Conservation (phyloP, 257 asterid species). For the Solanum pennellii region DNA sequence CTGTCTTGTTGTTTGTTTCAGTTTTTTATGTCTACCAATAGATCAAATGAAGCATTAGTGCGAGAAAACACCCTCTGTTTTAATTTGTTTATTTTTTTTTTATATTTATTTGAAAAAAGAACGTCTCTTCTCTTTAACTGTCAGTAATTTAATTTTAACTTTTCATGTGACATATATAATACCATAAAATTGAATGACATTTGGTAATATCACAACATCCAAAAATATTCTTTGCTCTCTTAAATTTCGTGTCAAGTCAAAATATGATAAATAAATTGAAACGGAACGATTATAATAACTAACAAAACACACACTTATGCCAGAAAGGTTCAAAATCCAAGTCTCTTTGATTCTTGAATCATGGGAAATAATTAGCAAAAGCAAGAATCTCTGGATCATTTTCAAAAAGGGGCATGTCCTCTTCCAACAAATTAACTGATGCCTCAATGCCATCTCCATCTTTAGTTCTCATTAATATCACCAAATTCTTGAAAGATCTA, state of each 20-base stretch:
- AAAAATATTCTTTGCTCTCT: background rate
- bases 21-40: background rate
- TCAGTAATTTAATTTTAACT: background rate
- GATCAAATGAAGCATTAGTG: background rate
- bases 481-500: slow-evolving; percentile 1
- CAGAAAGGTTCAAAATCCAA: background rate
- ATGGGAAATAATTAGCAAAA: background rate
- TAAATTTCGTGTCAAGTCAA: background rate
- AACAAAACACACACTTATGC: background rate
- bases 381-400: background rate
- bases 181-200: too few species aligned
- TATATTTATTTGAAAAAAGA: too few species aligned
- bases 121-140: background rate
- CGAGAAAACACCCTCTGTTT: too few species aligned
- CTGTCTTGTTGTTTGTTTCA: background rate
- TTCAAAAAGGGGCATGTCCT: slow-evolving; percentile 4
- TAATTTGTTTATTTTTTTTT: too few species aligned
- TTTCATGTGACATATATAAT: too few species aligned
- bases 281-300: too few species aligned
- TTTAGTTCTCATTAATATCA: slow-evolving; percentile 6
- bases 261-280: too few species aligned
- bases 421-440: slow-evolving; percentile 22
- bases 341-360: background rate
- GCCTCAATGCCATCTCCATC: slow-evolving; percentile 38
- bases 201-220: background rate